Evolutionary conservation across 2,329 filamentous ascomycete genomes (phyloP).

Genomic region (Colletotrichum phormii): DNA sequence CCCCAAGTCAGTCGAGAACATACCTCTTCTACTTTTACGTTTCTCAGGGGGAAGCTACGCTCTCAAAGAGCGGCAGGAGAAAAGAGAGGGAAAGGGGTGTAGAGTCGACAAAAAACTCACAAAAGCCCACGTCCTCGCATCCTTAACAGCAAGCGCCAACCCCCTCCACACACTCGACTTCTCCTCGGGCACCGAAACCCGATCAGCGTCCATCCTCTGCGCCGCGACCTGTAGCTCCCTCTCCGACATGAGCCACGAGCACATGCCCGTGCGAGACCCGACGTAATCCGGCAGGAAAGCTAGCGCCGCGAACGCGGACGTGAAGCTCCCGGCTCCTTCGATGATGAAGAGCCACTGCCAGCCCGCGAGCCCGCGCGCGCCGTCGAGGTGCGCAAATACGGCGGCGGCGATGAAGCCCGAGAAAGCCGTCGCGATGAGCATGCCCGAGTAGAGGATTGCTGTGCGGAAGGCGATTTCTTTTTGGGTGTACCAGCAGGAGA

Average conservation of each 20-base stretch:
- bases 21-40: background rate
- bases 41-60: background rate
- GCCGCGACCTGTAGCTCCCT: constrained; percentile 36
- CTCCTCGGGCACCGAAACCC: constrained; percentile 39
- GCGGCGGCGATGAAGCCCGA: constrained; percentile 57
- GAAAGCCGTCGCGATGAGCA: constrained; percentile 48
- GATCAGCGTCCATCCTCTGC: constrained; percentile 37
- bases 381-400: constrained; percentile 55
- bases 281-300: constrained; percentile 42
- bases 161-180: constrained; percentile 37
- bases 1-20: background rate
- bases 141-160: constrained; percentile 39
- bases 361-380: constrained; percentile 65
- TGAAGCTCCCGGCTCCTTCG: constrained; percentile 62
- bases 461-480: constrained; percentile 35
- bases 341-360: constrained; percentile 79
- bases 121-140: constrained; percentile 42
- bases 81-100: background rate
- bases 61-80: fast-evolving
- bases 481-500: constrained; percentile 35
- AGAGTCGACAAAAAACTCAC: constrained; percentile 15
- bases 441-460: constrained; percentile 34
- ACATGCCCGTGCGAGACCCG: constrained; percentile 31
- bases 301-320: constrained; percentile 37
- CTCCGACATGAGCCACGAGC: constrained; percentile 34